Evolutionary conservation across 164 flowering plant genomes (phyloP), one percentile per base, ranked within the genome.

Genomic region (Amborella trichopoda): DNA sequence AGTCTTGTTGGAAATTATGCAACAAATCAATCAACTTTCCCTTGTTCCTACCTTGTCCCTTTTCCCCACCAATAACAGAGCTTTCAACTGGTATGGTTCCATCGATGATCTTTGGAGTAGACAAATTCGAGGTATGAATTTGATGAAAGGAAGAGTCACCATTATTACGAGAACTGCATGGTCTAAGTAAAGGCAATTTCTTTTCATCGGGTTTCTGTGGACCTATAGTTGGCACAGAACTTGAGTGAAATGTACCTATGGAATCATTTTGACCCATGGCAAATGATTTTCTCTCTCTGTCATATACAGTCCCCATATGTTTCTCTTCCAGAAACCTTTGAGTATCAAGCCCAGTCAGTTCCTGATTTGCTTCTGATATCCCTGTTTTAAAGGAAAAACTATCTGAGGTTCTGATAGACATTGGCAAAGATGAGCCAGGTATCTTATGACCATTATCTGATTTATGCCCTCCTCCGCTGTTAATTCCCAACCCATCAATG

Each of bases 21-120:
- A n/a, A n/a, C 17, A 21, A 24, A 45, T 44, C 51, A 28, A 44
- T 45, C 5, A 11, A 13, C 26, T 42, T 56, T 11, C 44, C 46
- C 23, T 40, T 50, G 26, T 17, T 55, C 47, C 45, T 42, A 39
- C 26, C 46, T 27, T 30, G 46, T 47, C 17, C 28, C 22, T 46
- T 55, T 26, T n/a, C n/a, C n/a, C n/a, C 56, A 27, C 28, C 21
- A 28, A 21, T 20, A 40, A 11, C 28, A 46, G 58, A 40, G 28
- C 43, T 26, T 4, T 37, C 33, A 20, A 44, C 52, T 46, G 50
- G 33, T 22, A 49, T 61, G 45, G 37, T 28, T 62, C 56, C 46
- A 28, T 48, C 38, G 28, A 41, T 38, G 52, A 39, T 32, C 20
- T 19, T 18, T n/a, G 4, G 28, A 23, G 16, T 18, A 19, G n/a